Base-by-base conservation (phyloP, 1,284 basidiomycete genomes). In the Fomitiporia mediterranea region DNA sequence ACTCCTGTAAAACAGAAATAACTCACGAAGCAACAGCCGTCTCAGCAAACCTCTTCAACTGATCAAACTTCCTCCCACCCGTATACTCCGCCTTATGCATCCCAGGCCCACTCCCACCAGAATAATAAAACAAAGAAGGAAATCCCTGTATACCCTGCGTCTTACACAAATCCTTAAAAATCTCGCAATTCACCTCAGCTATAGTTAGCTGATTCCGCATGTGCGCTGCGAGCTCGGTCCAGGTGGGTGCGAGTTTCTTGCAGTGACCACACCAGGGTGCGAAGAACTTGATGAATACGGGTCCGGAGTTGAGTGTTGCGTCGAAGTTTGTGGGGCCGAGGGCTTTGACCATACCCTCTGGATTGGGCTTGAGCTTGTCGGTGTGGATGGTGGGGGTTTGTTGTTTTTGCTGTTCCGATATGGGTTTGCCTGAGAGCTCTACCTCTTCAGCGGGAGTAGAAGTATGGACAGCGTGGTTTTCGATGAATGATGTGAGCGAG, bases 231-330 rank as follows among this genome's bases (percentile, higher is more conserved):
- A 98, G 78, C 53, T 88, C 75, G 1, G 74, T 74, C 86, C 92
- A 96, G 0, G 74, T 75, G 0, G 93, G 92, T 0, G 89, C 88
- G 1, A 95, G 78, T 65, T 90, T 89, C 73, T 94, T 94, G 78
- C 93, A 95, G 72, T 96, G 94, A 1, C 89, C 86, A 68, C 93
- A 83, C 93, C 93, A 95, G 0, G 94, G 94, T 0, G 92, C 93
- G 66, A 81, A 96, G 74, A 90, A 97, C 68, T 97, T 95, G 71
- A 95, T 78, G 64, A 96, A 91, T 0, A 83, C 74, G 0, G 89
- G 83, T 0, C 90, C 85, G 57, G 80, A 69, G 2, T 72, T 69
- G 23, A 87, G 72, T 0, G 75, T 70, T 21, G 62, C 55, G 7
- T 74, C 67, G 66, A 94, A 86, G 0, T 71, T 78, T 5, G 72